Base-by-base conservation (phyloP, 2,329 filamentous ascomycete species). In the Xylaria digitata region DNA sequence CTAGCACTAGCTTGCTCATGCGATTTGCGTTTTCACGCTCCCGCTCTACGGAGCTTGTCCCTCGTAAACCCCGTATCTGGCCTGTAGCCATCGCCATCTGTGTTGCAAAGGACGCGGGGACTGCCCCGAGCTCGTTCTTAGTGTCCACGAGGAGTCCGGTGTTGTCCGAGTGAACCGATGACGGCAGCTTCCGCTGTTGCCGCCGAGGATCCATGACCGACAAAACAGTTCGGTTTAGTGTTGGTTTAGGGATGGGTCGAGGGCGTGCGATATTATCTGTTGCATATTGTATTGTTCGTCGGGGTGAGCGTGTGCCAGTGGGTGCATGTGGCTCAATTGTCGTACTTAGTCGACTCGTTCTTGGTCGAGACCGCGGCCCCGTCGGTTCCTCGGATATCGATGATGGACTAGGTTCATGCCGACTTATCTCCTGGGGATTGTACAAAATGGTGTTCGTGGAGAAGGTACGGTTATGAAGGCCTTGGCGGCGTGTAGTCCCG, bases 361-460 rank as follows among this genome's bases (percentile, higher is more conserved):
- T 71, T 21, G 79, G 76, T 23, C 78, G 79, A 26, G 81, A 75
- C 7, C 78, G 75, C 9, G 71, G 61, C 7, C 74, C 76, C 0
- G 71, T 70, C 21, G 70, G 70, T 23, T 76, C 78, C 13, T 82
- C 80, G 2, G 85, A 84, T 32, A 78, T 79, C 0, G 83, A 82
- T 0, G 83, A 82, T 7, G 81, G 80, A 68, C 78, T 82, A 11
- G 77, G 74, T 1, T 62, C 67, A 30, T 75, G 72, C 17, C 78
- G 80, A 56, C 70, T 77, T 60, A 73, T 70, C 30, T 84, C 81
- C 37, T 88, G 82, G 0, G 94, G 94, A 40, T 92, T 94, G 80
- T 92, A 97, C 0, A 97, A 82, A 61, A 96, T 94, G 0, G 94
- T 97, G 72, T 90, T 93, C 21, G 89, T 91, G 0, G 94, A 97